Evolutionary conservation across 495 filamentous ascomycete species (phyloP), one percentile per base, ranked within the genome.

Genomic region (Lepidopterella palustris): DNA sequence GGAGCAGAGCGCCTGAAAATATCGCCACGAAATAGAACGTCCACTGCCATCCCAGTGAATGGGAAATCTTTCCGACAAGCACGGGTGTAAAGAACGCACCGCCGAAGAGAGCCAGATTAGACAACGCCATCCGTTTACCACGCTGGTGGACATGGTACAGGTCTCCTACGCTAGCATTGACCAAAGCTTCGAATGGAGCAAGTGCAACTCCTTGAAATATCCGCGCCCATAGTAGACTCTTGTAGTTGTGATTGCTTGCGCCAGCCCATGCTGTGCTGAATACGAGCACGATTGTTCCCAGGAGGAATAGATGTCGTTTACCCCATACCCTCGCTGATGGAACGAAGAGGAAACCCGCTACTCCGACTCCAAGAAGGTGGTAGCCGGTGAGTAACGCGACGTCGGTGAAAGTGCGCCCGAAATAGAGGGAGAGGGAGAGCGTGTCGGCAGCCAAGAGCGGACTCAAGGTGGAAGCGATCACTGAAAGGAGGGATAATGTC

Each of bases 1-100:
- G 73, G 15, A 77, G 57, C 58, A 76, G 63, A 10, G 55, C 74
- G 5, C 61, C 74, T 21, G 72, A 42, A 61, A 77, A 76, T 53
- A 77, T 77, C 50, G 74, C 74, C 20, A 77, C 67, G 47, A 77
- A 69, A 63, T 76, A 76, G 59, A 77, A 77, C 2, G 68, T 70
- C 74, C 82, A 56, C 65, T 79, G 70, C 89, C 90, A 97, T 25
- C 82, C 80, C 13, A 97, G 79, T 0, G 78, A 77, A 45, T 80
- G 73, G 21, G 90, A 92, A 59, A 96, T 91, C 68, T 88, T 91
- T 29, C 92, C 92, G 10, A 91, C 90, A 9, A 92, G 72, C 26
- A 95, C 89, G 0, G 90, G 92, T 0, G 92, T 96, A 69, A 96
- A 86, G 67, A 97, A 96, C 3, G 92, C 89, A 5, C 90, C 89